phyloP scores from a whole-genome alignment of 257 asterid genomes.

The Vinca minor region DNA sequence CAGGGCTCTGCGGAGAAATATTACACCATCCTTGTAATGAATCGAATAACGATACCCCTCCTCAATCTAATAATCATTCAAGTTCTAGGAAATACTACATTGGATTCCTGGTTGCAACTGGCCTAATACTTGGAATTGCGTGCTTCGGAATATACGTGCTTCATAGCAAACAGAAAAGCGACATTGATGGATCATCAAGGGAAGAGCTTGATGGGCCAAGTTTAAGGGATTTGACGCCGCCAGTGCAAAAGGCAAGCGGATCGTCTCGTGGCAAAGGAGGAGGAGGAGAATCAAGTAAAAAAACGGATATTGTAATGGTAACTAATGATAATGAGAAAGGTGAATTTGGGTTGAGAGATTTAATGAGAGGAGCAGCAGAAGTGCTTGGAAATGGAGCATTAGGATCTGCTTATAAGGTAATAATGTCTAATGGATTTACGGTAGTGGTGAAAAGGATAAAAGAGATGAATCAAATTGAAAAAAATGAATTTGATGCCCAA shows the following conservation, averaged over 20 bases:
- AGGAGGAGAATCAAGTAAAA: neutral
- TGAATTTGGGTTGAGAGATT: constrained; percentile 55
- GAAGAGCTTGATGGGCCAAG: constrained; percentile 12
- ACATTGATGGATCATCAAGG: no score
- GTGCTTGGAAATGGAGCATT: constrained; percentile 53
- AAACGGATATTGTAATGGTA: constrained; percentile 44
- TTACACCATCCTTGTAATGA: constrained; percentile 25
- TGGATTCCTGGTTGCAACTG: constrained; percentile 12
- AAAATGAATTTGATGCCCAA: constrained; percentile 53
- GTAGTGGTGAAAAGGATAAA: constrained; percentile 77
- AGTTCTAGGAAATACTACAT: neutral
- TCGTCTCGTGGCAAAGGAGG: constrained; percentile 6
- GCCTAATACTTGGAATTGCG: constrained; percentile 13
- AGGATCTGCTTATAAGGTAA: constrained; percentile 64
- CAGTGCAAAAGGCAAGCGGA: constrained; percentile 9
- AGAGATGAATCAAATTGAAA: constrained; percentile 40
- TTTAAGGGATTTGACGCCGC: constrained; percentile 19
- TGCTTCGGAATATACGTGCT: constrained; percentile 15
- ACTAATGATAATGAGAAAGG: constrained; percentile 50
- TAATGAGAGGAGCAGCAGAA: constrained; percentile 82
- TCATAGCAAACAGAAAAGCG: constrained; percentile 7
- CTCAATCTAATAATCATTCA: neutral
- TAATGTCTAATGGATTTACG: constrained; percentile 41
- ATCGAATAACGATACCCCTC: neutral
- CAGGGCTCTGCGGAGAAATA: constrained; percentile 49